A percentile compares a stretch with the other conserved stretches of the same genome.
Conservation (phyloP, 768 basidiomycete genomes). For the Boletellus ananiceps region DNA sequence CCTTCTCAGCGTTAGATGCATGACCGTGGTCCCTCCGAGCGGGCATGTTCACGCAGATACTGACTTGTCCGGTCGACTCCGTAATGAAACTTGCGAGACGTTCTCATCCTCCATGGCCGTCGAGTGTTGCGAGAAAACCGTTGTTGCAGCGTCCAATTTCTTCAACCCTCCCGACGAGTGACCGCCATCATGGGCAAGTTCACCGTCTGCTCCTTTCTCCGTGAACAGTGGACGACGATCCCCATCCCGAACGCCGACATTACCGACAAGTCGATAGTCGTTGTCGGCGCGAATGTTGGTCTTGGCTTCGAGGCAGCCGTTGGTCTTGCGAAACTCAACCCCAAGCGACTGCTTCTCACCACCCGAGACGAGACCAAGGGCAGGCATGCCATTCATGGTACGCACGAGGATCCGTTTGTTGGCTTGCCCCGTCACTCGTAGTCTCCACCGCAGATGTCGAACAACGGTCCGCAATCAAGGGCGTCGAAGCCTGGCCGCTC, state of each 20-base stretch:
- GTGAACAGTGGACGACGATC: conserved; percentile 27
- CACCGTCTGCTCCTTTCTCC: conserved; percentile 16
- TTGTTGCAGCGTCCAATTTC: neutral
- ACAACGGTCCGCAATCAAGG: conserved; percentile 3
- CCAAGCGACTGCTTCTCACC: conserved; percentile 24
- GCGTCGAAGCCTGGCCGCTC: conserved; percentile 30
- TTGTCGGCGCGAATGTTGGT: conserved; percentile 27
- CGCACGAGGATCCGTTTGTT: conserved; percentile 3
- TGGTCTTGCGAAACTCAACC: conserved; percentile 23
- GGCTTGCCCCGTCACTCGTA: neutral
- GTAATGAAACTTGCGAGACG: neutral
- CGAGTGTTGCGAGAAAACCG: neutral
- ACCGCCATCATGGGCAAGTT: conserved; percentile 22
- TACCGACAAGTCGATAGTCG: conserved; percentile 22
- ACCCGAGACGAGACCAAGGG: conserved; percentile 21
- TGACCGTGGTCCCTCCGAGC: neutral
- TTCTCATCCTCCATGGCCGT: neutral
- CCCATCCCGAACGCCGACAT: conserved; percentile 20
- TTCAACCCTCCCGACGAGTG: neutral
- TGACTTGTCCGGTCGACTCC: neutral
- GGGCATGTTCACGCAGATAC: neutral
- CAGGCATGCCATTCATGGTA: conserved; percentile 18
- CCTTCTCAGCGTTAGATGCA: neutral
- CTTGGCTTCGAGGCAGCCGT: conserved; percentile 30
- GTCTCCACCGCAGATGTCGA: conserved; percentile 15